These are phyloP conservation scores for Salix koriyanagi DNA, from an alignment of 345 rosid genomes.

Conservation along the genomic window DNA sequence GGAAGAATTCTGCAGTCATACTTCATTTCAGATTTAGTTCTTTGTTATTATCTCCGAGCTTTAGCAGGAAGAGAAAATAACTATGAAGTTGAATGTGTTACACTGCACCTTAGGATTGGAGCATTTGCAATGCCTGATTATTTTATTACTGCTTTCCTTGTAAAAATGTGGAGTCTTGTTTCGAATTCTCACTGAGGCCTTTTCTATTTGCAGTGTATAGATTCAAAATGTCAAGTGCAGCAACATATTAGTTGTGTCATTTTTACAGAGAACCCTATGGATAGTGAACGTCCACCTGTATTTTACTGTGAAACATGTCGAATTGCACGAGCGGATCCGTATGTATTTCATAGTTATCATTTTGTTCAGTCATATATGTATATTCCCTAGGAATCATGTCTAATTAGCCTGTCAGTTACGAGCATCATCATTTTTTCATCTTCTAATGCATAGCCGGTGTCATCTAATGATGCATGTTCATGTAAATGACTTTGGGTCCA, in stretches of 20 bases:
- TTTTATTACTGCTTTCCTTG: background rate
- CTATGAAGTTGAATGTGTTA: background rate
- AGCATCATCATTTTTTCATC: background rate
- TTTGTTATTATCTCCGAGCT: background rate
- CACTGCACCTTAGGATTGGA: background rate
- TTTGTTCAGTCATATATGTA: background rate
- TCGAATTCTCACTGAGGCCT: background rate
- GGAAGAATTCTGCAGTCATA: background rate
- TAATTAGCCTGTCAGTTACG: background rate
- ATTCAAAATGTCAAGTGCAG: constrained; percentile 31
- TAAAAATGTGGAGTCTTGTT: background rate
- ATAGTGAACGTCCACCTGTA: constrained; percentile 13
- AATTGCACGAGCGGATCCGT: constrained; percentile 43
- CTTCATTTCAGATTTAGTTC: background rate
- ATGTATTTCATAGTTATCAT: constrained; percentile 11
- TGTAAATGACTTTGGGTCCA: background rate
- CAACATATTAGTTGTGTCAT: constrained; percentile 40
- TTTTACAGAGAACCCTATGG: constrained; percentile 25
- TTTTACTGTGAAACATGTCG: constrained; percentile 41
- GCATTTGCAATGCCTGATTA: background rate
- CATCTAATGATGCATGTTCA: background rate
- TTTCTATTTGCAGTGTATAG: constrained; percentile 33
- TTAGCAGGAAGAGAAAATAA: background rate
- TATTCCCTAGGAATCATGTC: background rate
- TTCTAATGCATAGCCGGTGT: background rate